Evolutionary conservation across 2,329 filamentous ascomycete genomes (phyloP).

Genomic region (Biscogniauxia mediterranea): DNA sequence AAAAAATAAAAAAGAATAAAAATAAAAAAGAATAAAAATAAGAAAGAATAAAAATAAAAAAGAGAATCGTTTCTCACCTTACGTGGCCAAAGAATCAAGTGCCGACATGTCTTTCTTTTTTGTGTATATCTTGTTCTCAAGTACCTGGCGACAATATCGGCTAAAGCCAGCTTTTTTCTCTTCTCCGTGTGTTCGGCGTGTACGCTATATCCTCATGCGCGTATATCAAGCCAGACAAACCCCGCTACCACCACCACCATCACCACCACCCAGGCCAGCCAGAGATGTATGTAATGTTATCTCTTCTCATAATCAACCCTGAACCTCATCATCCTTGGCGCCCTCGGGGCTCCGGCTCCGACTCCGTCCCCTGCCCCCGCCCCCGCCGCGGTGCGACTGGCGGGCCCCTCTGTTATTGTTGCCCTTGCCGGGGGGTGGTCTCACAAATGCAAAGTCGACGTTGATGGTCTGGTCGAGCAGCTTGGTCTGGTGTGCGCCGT

Average conservation of each 20-base stretch:
- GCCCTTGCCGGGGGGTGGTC: slow-evolving; percentile 66
- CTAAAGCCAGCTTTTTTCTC: slow-evolving; percentile 21
- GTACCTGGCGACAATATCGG: slow-evolving; percentile 31
- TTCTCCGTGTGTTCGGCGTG: no score
- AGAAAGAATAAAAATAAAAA: neutral
- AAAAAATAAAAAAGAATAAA: neutral
- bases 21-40: neutral
- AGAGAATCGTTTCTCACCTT: slow-evolving; percentile 6
- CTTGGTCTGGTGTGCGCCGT: slow-evolving; percentile 74
- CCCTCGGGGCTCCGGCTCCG: slow-evolving; percentile 44
- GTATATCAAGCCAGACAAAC: no score
- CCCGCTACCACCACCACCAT: no score
- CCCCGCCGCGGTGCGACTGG: slow-evolving; percentile 36
- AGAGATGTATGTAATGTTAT: no score
- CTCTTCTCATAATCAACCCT: no score
- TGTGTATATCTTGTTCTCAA: slow-evolving; percentile 9
- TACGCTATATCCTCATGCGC: no score
- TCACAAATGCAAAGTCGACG: slow-evolving; percentile 83
- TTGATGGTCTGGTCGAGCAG: slow-evolving; percentile 77
- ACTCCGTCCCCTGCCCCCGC: slow-evolving; percentile 40
- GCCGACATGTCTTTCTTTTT: slow-evolving; percentile 34
- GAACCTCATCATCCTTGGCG: slow-evolving; percentile 32
- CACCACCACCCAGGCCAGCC: no score
- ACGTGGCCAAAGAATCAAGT: slow-evolving; percentile 11
- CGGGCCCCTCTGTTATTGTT: slow-evolving; percentile 41